phyloP scores from a whole-genome alignment of 495 filamentous ascomycete genomes.

The Aspergillus wentii region DNA sequence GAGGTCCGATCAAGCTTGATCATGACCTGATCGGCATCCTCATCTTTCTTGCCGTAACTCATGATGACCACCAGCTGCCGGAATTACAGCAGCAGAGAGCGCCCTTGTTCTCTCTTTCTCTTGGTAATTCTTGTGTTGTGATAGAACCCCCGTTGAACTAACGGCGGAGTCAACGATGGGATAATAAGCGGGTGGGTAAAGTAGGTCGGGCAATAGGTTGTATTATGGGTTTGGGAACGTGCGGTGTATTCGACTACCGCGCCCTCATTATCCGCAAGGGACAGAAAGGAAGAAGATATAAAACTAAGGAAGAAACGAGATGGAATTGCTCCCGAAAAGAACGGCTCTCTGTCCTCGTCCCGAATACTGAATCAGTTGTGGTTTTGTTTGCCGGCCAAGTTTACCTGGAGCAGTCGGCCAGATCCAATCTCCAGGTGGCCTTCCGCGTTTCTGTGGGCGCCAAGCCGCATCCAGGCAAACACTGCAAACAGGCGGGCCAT shows the following conservation, averaged over 20 bases:
- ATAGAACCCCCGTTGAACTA: slow-evolving; percentile 9
- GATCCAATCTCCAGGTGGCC: slow-evolving; percentile 48
- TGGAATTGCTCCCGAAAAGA: slow-evolving; percentile 1
- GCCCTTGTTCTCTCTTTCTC: slow-evolving; percentile 12
- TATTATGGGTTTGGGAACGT: slow-evolving; percentile 11
- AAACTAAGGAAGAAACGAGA: slow-evolving; percentile 5
- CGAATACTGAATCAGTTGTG: too few species aligned
- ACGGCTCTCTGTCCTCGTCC: too few species aligned
- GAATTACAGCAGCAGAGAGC: slow-evolving; percentile 30
- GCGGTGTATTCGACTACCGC: slow-evolving; percentile 20
- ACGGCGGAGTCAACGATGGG: slow-evolving; percentile 20
- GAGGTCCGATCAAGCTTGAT: slow-evolving; percentile 97
- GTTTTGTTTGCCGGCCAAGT: too few species aligned
- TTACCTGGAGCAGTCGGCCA: too few species aligned
- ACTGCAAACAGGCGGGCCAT: slow-evolving; percentile 43
- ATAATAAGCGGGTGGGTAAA: slow-evolving; percentile 13
- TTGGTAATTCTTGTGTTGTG: neutral
- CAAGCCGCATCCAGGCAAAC: slow-evolving; percentile 28
- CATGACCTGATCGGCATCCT: slow-evolving; percentile 88
- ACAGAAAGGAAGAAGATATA: neutral
- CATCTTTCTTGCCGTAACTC: slow-evolving; percentile 98
- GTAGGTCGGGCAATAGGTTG: slow-evolving; percentile 34
- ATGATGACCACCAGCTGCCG: slow-evolving; percentile 48
- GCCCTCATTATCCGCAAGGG: slow-evolving; percentile 25
- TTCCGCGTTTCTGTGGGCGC: slow-evolving; percentile 39